phyloP scores from a whole-genome alignment of 2,329 filamentous ascomycete species.

The Colletotrichum echinochloae region DNA sequence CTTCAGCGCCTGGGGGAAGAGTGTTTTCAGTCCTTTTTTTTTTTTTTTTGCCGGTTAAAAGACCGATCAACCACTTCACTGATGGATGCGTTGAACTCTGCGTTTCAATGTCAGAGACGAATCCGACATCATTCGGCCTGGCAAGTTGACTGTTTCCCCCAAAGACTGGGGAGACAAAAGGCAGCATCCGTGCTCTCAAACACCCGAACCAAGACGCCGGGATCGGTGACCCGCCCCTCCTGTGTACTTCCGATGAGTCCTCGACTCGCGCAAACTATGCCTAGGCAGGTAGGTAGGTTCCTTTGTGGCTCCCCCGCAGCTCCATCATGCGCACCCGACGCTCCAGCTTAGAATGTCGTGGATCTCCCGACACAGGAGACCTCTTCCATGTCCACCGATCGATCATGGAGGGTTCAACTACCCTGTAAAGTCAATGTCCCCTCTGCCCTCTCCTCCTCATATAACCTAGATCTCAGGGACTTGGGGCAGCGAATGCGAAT shows the following conservation, averaged over 20 bases:
- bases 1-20: neutral
- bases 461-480: neutral
- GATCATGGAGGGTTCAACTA: neutral
- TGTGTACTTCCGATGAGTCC: neutral
- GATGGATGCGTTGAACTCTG: neutral
- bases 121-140: neutral
- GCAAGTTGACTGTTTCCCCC: neutral
- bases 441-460: neutral
- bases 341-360: slow-evolving; percentile 9
- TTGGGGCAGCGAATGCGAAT: slow-evolving; percentile 9
- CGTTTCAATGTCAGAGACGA: neutral
- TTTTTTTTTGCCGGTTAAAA: neutral
- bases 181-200: neutral
- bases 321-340: slow-evolving; percentile 11
- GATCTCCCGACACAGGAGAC: neutral
- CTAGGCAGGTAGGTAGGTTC: too few species aligned
- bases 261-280: slow-evolving; percentile 5
- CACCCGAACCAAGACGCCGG: neutral
- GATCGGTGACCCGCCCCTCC: too few species aligned
- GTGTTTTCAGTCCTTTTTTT: neutral
- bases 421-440: slow-evolving; percentile 4
- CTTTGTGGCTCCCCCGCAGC: too few species aligned
- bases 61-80: neutral
- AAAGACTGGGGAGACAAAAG: neutral
- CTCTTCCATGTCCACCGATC: slow-evolving; percentile 2